Percentiles rank a stretch among this genome's conserved stretches.
Evolutionary conservation across 2,329 filamentous ascomycete species (phyloP).

Genomic region (Aspergillus terreus): DNA sequence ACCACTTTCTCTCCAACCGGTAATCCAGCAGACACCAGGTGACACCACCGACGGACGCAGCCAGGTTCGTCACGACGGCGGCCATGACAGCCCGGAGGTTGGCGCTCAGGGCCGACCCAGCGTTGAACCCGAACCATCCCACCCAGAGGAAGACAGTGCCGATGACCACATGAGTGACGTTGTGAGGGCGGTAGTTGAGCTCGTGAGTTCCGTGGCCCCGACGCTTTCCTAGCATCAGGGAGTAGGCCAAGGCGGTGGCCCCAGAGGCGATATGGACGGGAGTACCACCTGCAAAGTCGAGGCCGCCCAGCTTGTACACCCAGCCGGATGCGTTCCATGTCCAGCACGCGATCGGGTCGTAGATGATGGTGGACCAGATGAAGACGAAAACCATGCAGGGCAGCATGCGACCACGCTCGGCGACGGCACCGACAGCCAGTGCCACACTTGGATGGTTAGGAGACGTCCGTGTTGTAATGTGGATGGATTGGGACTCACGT

Average conservation of each 20-base stretch:
- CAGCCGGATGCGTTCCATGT: conserved; percentile 85
- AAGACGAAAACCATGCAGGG: conserved; percentile 92
- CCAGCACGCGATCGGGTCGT: conserved; percentile 93
- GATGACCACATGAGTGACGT: conserved; percentile 87
- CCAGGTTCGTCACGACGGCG: conserved; percentile 78
- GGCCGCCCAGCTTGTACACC: conserved; percentile 72
- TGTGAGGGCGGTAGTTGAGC: conserved; percentile 88
- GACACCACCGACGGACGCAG: conserved; percentile 78
- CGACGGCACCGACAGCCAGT: conserved; percentile 77
- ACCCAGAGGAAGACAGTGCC: conserved; percentile 94
- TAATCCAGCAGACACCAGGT: conserved; percentile 91
- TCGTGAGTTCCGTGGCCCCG: conserved; percentile 81
- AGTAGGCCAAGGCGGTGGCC: conserved; percentile 80
- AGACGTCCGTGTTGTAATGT: too few species aligned
- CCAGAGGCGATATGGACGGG: conserved; percentile 87
- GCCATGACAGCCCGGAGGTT: conserved; percentile 86
- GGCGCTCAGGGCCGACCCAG: conserved; percentile 73
- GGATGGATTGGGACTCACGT: conserved; percentile 58
- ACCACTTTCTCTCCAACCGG: conserved; percentile 85
- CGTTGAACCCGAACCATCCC: conserved; percentile 94
- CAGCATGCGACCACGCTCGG: conserved; percentile 82
- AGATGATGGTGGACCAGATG: conserved; percentile 83
- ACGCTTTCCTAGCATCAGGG: conserved; percentile 84
- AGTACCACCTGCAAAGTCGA: conserved; percentile 87
- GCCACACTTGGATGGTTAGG: conserved; percentile 56